These are phyloP conservation scores for Plasmodium inui DNA, from an alignment of 169 alveolate species.

Conservation along the genomic window DNA sequence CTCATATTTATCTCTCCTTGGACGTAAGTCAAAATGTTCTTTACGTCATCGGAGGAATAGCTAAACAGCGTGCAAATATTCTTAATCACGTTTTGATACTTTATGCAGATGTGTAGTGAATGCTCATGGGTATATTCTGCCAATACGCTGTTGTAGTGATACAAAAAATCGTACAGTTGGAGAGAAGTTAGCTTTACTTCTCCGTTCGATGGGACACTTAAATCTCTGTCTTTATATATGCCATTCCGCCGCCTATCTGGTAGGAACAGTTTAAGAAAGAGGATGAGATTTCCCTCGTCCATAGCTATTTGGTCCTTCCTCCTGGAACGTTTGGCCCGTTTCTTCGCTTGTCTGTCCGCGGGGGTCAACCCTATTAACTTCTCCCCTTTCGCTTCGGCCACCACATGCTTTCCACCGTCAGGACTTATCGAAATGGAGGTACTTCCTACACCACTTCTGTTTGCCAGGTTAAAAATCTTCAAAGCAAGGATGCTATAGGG, in stretches of 20 bases:
- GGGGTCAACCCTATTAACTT: background rate
- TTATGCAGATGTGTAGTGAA: conserved; percentile 30
- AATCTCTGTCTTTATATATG: background rate
- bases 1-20: background rate
- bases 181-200: background rate
- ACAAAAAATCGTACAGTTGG: conserved; percentile 28
- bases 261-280: conserved; percentile 19
- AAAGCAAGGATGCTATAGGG: background rate
- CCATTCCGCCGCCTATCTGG: background rate
- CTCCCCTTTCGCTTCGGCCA: background rate
- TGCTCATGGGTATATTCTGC: conserved; percentile 6
- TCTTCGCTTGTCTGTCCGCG: background rate
- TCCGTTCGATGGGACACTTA: background rate
- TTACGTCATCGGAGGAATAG: conserved; percentile 23
- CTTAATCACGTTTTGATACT: conserved; percentile 9
- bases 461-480: background rate
- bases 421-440: background rate
- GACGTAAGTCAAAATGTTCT: conserved; percentile 4
- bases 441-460: background rate
- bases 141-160: conserved; percentile 19
- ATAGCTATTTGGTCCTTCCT: background rate
- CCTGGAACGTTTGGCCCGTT: background rate
- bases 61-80: background rate
- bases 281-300: background rate
- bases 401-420: background rate